These are phyloP conservation scores for Meyerozyma sp. DNA, from an alignment of 1,139 yeast genomes.

Conservation along the genomic window DNA sequence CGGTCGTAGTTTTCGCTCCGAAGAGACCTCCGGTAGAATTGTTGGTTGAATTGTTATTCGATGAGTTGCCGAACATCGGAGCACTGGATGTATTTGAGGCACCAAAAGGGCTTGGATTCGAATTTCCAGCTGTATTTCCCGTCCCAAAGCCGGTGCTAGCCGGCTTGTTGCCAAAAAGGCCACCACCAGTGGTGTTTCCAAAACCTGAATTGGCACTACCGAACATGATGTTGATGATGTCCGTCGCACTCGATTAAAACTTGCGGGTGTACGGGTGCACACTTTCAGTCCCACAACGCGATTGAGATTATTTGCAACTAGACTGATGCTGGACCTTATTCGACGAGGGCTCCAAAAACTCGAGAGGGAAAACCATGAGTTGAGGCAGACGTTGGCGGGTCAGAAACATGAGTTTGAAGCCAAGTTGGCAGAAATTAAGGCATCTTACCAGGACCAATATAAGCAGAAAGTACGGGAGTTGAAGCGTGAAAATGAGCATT, in stretches of 20 bases:
- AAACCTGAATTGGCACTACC: constrained; percentile 1
- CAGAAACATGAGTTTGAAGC: not conserved
- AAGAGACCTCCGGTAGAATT: constrained; percentile 20
- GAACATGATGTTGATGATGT: not conserved
- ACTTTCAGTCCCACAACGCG: not conserved
- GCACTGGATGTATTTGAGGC: constrained; percentile 5
- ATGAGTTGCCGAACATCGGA: not conserved
- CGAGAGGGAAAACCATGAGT: not conserved
- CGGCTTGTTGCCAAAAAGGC: constrained; percentile 14
- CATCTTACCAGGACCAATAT: not conserved
- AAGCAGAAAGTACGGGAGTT: not conserved
- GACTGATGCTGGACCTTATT: not conserved
- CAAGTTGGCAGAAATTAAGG: not conserved
- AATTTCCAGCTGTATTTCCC: constrained; percentile 4
- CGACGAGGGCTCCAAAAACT: not conserved
- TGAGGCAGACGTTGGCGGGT: not conserved
- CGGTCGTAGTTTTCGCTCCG: constrained; percentile 15
- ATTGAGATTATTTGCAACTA: not conserved
- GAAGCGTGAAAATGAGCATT: not conserved
- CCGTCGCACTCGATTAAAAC: not conserved
- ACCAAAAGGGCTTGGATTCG: constrained; percentile 23
- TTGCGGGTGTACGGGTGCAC: not conserved
- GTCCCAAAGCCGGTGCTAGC: constrained; percentile 23
- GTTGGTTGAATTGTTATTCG: not conserved
- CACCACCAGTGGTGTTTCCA: constrained; percentile 6